Evolutionary conservation across 1,139 yeast genomes (phyloP).

Genomic region (Yamadazyma triangularis): DNA sequence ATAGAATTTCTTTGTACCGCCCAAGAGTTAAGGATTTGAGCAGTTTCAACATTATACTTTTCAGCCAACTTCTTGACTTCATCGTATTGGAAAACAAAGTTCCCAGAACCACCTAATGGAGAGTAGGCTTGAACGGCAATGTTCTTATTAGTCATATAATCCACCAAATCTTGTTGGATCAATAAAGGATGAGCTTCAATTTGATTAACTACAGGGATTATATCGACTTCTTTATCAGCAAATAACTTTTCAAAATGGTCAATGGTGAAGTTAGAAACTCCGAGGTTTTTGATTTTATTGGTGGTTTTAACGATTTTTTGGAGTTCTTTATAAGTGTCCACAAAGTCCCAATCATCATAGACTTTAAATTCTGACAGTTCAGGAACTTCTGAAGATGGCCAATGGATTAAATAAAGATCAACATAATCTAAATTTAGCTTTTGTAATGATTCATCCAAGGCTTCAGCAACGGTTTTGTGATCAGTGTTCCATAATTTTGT

Average conservation of each 20-base stretch:
- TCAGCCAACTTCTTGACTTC: conserved; percentile 49
- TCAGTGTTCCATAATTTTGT: conserved; percentile 76
- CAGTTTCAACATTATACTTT: conserved; percentile 50
- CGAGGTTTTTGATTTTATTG: conserved; percentile 61
- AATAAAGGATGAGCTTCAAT: conserved; percentile 71
- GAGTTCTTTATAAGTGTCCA: conserved; percentile 61
- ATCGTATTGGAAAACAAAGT: conserved; percentile 55
- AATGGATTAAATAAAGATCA: conserved; percentile 80
- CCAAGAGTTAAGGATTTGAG: conserved; percentile 67
- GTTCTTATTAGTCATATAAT: conserved; percentile 47
- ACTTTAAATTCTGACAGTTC: conserved; percentile 26
- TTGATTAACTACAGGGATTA: conserved; percentile 69
- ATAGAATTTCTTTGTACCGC: conserved; percentile 62
- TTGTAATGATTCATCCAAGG: conserved; percentile 58
- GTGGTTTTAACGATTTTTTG: conserved; percentile 49
- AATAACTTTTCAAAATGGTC: conserved; percentile 45
- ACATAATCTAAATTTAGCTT: conserved; percentile 75
- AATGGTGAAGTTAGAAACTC: conserved; percentile 73
- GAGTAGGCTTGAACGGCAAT: conserved; percentile 71
- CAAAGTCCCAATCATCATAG: conserved; percentile 40
- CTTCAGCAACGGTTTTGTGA: conserved; percentile 56
- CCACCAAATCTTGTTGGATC: conserved; percentile 61
- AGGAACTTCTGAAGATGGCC: conserved; percentile 63
- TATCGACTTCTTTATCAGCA: conserved; percentile 40
- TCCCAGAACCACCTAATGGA: conserved; percentile 68